Percentiles rank a stretch among this genome's conserved stretches.
Conservation (phyloP, 1,284 basidiomycete species). For the Leccinum pseudoinsigne region DNA sequence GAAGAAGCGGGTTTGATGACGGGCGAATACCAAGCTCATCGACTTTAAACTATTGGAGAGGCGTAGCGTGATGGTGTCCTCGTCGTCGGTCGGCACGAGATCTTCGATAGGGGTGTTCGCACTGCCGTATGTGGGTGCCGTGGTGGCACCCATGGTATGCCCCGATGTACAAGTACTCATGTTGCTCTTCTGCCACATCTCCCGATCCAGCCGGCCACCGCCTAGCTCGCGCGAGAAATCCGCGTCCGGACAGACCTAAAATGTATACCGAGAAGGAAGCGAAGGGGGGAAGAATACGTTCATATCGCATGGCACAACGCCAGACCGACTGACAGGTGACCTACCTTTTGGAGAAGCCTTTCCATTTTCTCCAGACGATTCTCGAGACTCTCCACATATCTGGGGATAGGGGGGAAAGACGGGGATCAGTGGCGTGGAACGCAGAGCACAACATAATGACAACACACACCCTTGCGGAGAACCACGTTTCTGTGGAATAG, state of each 20-base stretch:
- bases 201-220: slow-evolving; percentile 22
- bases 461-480: slow-evolving; percentile 73
- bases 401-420: slow-evolving; percentile 25
- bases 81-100: slow-evolving; percentile 36
- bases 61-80: slow-evolving; percentile 26
- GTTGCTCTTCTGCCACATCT: slow-evolving; percentile 41
- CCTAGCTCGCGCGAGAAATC: slow-evolving; percentile 52
- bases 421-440: neutral
- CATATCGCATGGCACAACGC: neutral
- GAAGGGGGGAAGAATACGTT: neutral
- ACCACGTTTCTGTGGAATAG: slow-evolving; percentile 66
- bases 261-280: no score
- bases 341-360: slow-evolving; percentile 57
- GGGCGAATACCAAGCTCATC: slow-evolving; percentile 28
- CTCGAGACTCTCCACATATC: slow-evolving; percentile 75
- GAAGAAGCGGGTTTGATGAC: slow-evolving; percentile 53
- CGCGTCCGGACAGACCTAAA: slow-evolving; percentile 49
- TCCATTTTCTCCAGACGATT: slow-evolving; percentile 73
- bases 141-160: slow-evolving; percentile 10
- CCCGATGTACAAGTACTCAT: slow-evolving; percentile 15
- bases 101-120: slow-evolving; percentile 21
- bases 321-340: neutral
- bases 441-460: neutral
- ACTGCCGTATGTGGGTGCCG: slow-evolving; percentile 7
- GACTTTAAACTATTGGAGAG: slow-evolving; percentile 26